Conservation (phyloP, 2,329 filamentous ascomycete genomes). For the Trichoderma lentiforme region DNA sequence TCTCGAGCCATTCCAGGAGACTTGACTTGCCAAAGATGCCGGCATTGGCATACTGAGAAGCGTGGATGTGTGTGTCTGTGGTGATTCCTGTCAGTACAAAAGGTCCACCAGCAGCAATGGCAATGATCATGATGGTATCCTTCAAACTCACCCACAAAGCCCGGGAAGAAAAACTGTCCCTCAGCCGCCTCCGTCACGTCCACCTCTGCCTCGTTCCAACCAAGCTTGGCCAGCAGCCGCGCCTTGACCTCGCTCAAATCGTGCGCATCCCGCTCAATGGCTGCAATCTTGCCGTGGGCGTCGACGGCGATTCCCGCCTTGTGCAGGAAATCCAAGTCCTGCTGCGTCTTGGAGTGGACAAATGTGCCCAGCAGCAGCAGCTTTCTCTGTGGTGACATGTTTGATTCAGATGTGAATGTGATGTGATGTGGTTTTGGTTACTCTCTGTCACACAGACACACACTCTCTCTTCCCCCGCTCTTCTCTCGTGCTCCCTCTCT, state of each 20-base stretch:
- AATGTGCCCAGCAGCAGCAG: constrained; percentile 55
- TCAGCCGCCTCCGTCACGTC: constrained; percentile 36
- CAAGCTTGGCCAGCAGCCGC: constrained; percentile 39
- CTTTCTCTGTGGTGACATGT: constrained; percentile 30
- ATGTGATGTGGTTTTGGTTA: not conserved
- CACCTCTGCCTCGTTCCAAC: constrained; percentile 43
- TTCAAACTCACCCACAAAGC: constrained; percentile 64
- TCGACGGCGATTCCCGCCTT: constrained; percentile 51
- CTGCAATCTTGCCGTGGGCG: constrained; percentile 46
- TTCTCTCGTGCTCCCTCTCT: not conserved
- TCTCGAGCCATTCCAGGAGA: constrained; percentile 88
- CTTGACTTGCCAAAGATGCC: constrained; percentile 94
- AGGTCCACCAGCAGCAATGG: no score
- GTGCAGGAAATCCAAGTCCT: constrained; percentile 51
- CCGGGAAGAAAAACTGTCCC: constrained; percentile 76
- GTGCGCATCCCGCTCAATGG: constrained; percentile 39
- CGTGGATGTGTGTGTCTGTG: constrained; percentile 93
- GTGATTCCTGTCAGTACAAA: not conserved
- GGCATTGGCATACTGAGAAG: constrained; percentile 88
- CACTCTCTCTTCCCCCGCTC: not conserved
- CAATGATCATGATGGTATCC: not conserved
- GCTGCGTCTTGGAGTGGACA: constrained; percentile 48
- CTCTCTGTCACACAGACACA: not conserved
- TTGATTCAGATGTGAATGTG: no score
- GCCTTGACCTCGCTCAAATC: constrained; percentile 31